A percentile compares a stretch with the other conserved stretches of the same genome.
Conservation (phyloP, 805 yeast genomes). For the Nakazawaea wickerhamii region DNA sequence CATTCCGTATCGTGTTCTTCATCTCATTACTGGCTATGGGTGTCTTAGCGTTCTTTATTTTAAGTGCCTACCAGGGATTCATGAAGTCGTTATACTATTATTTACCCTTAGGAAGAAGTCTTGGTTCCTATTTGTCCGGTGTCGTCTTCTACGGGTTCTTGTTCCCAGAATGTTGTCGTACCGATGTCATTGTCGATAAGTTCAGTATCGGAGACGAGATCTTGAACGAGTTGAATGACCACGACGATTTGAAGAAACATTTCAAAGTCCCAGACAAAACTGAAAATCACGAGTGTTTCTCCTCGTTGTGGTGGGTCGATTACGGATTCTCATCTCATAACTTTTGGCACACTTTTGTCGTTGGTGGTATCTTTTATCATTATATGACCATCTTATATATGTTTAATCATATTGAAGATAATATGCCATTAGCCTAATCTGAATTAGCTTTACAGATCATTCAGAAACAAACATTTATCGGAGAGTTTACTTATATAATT, state of each 20-base stretch:
- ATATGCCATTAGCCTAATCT: background rate
- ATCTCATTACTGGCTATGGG: constrained; percentile 76
- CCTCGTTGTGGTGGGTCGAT: constrained; percentile 81
- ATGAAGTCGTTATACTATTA: constrained; percentile 47
- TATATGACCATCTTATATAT: constrained; percentile 72
- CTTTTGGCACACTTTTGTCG: constrained; percentile 89
- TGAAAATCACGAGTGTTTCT: constrained; percentile 30
- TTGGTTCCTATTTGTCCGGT: constrained; percentile 73
- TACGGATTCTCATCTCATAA: constrained; percentile 76
- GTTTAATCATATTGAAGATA: constrained; percentile 33
- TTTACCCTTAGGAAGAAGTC: constrained; percentile 65
- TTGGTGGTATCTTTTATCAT: constrained; percentile 86
- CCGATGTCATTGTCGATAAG: constrained; percentile 56
- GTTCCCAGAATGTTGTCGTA: constrained; percentile 84
- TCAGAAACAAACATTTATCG: background rate
- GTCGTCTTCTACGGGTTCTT: constrained; percentile 83
- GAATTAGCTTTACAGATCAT: background rate
- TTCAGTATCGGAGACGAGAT: constrained; percentile 28
- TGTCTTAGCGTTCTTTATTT: constrained; percentile 52
- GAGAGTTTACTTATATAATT: too few relatives aligned
- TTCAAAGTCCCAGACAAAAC: constrained; percentile 35
- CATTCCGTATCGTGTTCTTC: constrained; percentile 75
- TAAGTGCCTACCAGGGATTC: constrained; percentile 52
- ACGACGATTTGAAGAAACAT: constrained; percentile 27
- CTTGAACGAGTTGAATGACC: constrained; percentile 24